Evolutionary conservation across 352 stramenopile species (phyloP).

Genomic region (Globisporangium mamillatum): DNA sequence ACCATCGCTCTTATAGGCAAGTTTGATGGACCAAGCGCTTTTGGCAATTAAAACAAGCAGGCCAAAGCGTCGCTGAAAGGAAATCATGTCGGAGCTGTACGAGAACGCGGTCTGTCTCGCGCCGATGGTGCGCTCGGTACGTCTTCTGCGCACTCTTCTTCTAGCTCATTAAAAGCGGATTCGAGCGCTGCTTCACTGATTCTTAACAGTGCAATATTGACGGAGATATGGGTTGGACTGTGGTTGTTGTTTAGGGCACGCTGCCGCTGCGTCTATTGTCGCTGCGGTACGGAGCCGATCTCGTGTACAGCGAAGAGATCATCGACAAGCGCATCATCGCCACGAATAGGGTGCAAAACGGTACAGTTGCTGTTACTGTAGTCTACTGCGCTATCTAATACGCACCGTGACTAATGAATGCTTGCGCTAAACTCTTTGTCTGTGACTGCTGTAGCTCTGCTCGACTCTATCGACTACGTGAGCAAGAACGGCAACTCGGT

Average conservation of each 20-base stretch:
- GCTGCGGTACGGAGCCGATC: slow-evolving; percentile 89
- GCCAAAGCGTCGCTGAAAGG: neutral
- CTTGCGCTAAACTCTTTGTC: neutral
- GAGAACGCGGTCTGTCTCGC: slow-evolving; percentile 80
- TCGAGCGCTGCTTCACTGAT: neutral
- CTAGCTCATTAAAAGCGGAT: no score
- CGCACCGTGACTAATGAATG: neutral
- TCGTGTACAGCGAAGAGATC: slow-evolving; percentile 95
- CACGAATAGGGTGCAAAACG: slow-evolving; percentile 82
- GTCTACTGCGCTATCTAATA: neutral
- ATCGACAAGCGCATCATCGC: slow-evolving; percentile 92
- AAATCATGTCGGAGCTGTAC: slow-evolving; percentile 52
- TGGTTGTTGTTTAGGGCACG: slow-evolving; percentile 58
- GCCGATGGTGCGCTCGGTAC: slow-evolving; percentile 94
- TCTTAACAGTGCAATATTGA: neutral
- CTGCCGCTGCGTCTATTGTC: slow-evolving; percentile 90
- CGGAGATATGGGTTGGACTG: neutral
- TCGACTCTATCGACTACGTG: slow-evolving; percentile 90
- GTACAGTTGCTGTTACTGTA: slow-evolving; percentile 15
- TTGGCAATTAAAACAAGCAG: neutral
- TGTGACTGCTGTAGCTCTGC: slow-evolving; percentile 32
- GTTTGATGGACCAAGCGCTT: neutral
- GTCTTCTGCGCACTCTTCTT: slow-evolving; percentile 16
- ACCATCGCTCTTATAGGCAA: neutral
- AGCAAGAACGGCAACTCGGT: slow-evolving; percentile 79